phyloP scores from a whole-genome alignment of 495 filamentous ascomycete species.

The Penicillium subrubescens region DNA sequence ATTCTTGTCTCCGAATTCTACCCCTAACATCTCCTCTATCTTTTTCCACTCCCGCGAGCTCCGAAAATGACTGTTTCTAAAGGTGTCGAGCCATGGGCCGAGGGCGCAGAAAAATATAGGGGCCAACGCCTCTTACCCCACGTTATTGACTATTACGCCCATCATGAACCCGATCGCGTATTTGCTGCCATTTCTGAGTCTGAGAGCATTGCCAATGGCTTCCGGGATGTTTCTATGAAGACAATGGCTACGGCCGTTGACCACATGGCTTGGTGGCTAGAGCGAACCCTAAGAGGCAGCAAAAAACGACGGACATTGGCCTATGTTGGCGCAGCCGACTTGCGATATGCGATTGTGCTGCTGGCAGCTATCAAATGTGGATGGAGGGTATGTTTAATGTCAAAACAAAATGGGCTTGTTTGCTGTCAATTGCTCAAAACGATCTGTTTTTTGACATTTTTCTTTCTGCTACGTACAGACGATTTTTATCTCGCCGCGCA shows the following conservation, averaged over 20 bases:
- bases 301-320: slow-evolving; percentile 23
- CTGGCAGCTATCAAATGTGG: slow-evolving; percentile 36
- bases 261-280: slow-evolving; percentile 26
- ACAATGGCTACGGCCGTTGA: slow-evolving; percentile 28
- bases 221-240: slow-evolving; percentile 28
- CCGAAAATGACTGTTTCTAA: slow-evolving; percentile 12
- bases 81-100: slow-evolving; percentile 10
- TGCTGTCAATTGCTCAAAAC: not conserved
- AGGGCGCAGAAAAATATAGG: slow-evolving; percentile 19
- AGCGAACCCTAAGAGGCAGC: slow-evolving; percentile 8
- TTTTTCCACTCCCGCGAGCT: not conserved
- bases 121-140: slow-evolving; percentile 21
- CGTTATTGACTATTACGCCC: slow-evolving; percentile 22
- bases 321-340: slow-evolving; percentile 32
- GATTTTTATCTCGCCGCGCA: slow-evolving; percentile 15
- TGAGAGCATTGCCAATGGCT: slow-evolving; percentile 20
- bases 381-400: slow-evolving; percentile 28
- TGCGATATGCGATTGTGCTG: slow-evolving; percentile 32
- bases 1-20: not conserved
- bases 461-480: slow-evolving; percentile 7
- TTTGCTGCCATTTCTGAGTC: slow-evolving; percentile 24
- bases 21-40: not conserved
- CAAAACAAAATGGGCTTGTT: not conserved
- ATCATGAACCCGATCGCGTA: slow-evolving; percentile 25
- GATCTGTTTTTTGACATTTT: not conserved